Evolutionary conservation across 768 basidiomycete genomes (phyloP), one percentile per base, ranked within the genome.

Genomic region (Obba rivulosa): DNA sequence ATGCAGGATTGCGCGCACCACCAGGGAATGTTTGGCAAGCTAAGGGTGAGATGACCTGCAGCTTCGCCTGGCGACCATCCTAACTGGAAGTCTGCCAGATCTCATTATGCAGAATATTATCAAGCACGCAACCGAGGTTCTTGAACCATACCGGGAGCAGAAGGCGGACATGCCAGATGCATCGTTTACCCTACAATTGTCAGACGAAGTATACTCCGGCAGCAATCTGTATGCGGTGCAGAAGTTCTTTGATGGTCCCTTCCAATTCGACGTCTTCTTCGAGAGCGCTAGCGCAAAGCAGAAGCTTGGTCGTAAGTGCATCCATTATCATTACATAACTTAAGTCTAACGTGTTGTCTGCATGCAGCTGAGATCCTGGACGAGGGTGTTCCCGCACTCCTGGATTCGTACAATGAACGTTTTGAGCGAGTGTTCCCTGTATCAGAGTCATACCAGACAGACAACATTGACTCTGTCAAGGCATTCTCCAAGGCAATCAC

Each of bases 181-280:
- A 1, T 85, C 92, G 3, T 87, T 84, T 56, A 64, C 87, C 13
- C 73, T 94, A 9, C 82, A 83, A 35, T 69, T 96, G 2, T 76
- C 88, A 2, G 84, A 96, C 57, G 85, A 90, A 41, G 70, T 80
- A 8, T 75, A 81, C 46, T 74, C 76, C 11, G 78, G 75, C 36
- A 86, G 86, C 64, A 95, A 92, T 60, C 72, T 96, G 22, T 92
- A 76, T 60, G 92, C 87, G 10, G 76, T 94, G 41, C 94, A 98
- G 65, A 94, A 92, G 62, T 72, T 73, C 4, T 92, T 87, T 52
- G 84, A 90, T 10, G 92, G 89, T 1, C 72, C 78, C 23, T 97
- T 95, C 69, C 80, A 87, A 49, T 92, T 94, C 61, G 95, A 98
- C 57, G 76, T 97, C 14, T 82, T 85, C 64, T 96, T 83, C 60